phyloP scores from a whole-genome alignment of 139 green algal genomes.

The Chlamydomonas incerta region DNA sequence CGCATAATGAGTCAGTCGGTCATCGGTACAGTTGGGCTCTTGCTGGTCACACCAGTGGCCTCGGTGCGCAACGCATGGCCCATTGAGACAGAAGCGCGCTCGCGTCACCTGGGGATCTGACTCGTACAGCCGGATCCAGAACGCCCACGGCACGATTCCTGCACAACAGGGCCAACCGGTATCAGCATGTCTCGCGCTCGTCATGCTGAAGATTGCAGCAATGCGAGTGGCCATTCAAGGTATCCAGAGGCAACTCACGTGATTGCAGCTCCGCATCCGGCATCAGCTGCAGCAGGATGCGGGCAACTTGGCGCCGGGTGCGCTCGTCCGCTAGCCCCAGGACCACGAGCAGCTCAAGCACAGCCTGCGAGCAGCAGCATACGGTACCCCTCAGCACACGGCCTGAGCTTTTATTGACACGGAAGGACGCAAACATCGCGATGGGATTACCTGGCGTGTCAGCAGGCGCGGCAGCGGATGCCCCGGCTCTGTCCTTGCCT shows the following conservation, averaged over 20 bases:
- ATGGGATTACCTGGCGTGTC: background rate
- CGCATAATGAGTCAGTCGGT: no score
- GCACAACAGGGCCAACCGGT: no score
- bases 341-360: slow-evolving; percentile 42
- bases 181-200: no score
- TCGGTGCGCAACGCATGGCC: no score
- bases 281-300: slow-evolving; percentile 41
- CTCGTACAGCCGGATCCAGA: slow-evolving; percentile 38
- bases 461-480: slow-evolving; percentile 22
- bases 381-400: no score
- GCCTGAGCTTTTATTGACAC: no score
- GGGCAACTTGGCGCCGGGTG: slow-evolving; percentile 38
- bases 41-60: no score
- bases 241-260: background rate
- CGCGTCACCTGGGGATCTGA: slow-evolving; percentile 34
- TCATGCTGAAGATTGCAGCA: no score
- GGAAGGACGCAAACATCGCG: no score
- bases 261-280: background rate
- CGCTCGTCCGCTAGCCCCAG: slow-evolving; percentile 36
- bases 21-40: no score
- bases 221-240: no score
- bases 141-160: slow-evolving; percentile 42
- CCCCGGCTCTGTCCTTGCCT: background rate
- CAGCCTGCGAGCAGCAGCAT: background rate
- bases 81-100: no score